A percentile compares a stretch with the other conserved stretches of the same genome.
These are phyloP conservation scores for Yamadazyma phyllophila DNA, from an alignment of 805 yeast genomes.

Conservation along the genomic window DNA sequence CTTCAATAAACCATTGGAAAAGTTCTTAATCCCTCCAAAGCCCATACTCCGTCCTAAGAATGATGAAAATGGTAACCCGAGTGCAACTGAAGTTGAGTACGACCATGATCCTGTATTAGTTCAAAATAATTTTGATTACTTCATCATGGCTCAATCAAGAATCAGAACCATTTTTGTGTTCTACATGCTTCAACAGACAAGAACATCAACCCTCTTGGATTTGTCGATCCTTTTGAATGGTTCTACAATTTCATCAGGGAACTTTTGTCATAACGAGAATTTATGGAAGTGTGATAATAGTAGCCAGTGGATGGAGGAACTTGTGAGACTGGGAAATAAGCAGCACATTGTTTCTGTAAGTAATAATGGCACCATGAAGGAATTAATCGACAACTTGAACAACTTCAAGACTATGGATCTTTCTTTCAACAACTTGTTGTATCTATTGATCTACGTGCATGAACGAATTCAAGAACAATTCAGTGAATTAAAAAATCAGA, in stretches of 20 bases:
- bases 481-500: constrained; percentile 15
- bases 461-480: constrained; percentile 61
- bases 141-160: constrained; percentile 53
- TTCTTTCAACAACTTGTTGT: constrained; percentile 26
- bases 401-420: constrained; percentile 10
- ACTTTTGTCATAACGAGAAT: constrained; percentile 57
- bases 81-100: constrained; percentile 3
- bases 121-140: constrained; percentile 48
- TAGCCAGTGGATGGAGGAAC: constrained; percentile 46
- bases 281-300: constrained; percentile 57
- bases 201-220: constrained; percentile 43
- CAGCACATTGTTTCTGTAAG: constrained; percentile 16
- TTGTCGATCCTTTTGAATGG: constrained; percentile 37
- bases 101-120: constrained; percentile 6
- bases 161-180: constrained; percentile 53
- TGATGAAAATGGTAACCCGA: not conserved
- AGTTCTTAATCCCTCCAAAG: constrained; percentile 41
- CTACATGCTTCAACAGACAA: constrained; percentile 48
- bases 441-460: constrained; percentile 63
- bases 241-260: constrained; percentile 58
- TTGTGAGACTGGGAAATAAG: constrained; percentile 2
- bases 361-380: constrained; percentile 13
- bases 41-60: constrained; percentile 6
- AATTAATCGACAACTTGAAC: constrained; percentile 8
- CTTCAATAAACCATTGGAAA: constrained; percentile 50